Evolutionary conservation across 441 rosid genomes (phyloP), one percentile per base, ranked within the genome.

Genomic region (Rhodomyrtus psidioides): DNA sequence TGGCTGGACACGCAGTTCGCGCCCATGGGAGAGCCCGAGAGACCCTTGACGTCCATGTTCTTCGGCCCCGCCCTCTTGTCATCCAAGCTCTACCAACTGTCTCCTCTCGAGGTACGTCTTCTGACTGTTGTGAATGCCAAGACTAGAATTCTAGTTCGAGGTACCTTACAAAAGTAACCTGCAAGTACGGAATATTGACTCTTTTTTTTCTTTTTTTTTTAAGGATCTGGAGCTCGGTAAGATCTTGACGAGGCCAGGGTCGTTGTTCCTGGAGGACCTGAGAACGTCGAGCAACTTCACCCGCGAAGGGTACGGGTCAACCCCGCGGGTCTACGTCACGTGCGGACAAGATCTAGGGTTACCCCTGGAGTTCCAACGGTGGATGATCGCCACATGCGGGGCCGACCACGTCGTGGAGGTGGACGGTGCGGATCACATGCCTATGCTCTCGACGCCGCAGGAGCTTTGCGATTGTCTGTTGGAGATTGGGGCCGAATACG

Each of bases 211-310:
- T n/a, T n/a, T n/a, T 16, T 24, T 24, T 24, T 21, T 83, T 10
- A 53, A 93, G 96, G 95, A 93, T 86, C 85, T 91, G 53, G 94
- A 93, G 82, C 90, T 93, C 1, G 93, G 89, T 13, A 88, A 92
- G 89, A 82, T 86, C 60, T 30, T 89, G 75, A 60, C 55, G 24
- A 92, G 95, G 55, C 92, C 92, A 19, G 90, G 92, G 81, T 91
- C 94, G 0, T 56, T 93, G 28, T 92, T 93, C 86, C 2, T 88
- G 3, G 86, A 53, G 24, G 90, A 93, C 79, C 75, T 94, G 85
- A 81, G 91, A 5, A 87, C 86, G 84, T 16, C 85, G 42, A 83
- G 86, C 42, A 88, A 88, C 81, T 88, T 91, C 56, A 87, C 91
- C 3, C 19, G 58, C 7, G 86, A 89, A 55, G 89, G 92, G 6